Conservation (phyloP, 352 stramenopile species). For the Phytopythium montanum region DNA sequence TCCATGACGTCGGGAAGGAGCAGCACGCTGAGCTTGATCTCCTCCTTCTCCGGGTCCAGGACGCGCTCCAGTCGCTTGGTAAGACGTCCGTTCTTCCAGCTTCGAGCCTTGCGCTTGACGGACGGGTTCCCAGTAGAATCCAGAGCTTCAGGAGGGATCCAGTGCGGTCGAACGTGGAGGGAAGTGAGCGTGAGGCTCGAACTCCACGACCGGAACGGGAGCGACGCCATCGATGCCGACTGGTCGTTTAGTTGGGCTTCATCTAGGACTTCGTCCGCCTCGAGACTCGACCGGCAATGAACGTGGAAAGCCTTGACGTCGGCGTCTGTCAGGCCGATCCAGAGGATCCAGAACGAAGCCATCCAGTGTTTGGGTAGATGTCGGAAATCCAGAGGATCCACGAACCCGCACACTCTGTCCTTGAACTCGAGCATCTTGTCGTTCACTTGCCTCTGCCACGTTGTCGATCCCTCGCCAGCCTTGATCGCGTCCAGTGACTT, state of each 20-base stretch:
- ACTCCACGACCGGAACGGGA: not conserved
- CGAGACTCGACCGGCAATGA: constrained; percentile 14
- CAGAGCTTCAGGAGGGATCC: not conserved
- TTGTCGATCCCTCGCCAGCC: not conserved
- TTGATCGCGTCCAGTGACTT: constrained; percentile 13
- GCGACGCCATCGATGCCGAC: not conserved
- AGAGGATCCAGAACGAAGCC: constrained; percentile 42
- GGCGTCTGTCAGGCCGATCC: constrained; percentile 36
- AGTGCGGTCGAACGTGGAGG: not conserved
- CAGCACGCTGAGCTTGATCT: constrained; percentile 44
- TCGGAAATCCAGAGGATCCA: constrained; percentile 11
- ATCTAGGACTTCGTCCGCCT: constrained; percentile 4
- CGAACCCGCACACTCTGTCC: constrained; percentile 26
- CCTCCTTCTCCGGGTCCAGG: constrained; percentile 28
- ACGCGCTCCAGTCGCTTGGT: not conserved
- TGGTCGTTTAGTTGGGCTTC: not conserved
- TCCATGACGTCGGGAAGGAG: constrained; percentile 66
- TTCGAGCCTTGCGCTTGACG: not conserved
- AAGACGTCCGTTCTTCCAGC: constrained; percentile 16
- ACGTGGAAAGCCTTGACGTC: constrained; percentile 41
- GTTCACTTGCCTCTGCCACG: not conserved
- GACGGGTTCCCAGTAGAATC: not conserved
- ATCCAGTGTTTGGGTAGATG: constrained; percentile 53
- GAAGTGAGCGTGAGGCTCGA: not conserved
- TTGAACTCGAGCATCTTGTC: constrained; percentile 25